Base-by-base conservation (phyloP, 2,329 filamentous ascomycete species). In the Paraconiothyrium sp. region DNA sequence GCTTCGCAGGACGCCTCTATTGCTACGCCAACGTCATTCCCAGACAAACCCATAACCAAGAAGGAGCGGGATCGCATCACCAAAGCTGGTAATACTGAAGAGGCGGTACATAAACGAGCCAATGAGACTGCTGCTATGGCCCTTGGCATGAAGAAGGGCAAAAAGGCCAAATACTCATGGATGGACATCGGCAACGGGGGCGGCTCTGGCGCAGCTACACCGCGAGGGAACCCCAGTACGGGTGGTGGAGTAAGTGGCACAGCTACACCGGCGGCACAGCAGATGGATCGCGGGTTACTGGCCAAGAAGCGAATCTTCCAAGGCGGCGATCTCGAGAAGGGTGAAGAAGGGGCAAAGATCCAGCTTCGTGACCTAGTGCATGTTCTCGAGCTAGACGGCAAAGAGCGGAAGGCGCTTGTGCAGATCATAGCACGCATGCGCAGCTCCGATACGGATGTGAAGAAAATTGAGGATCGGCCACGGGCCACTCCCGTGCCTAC, bases 71-170 rank as follows among this genome's bases (percentile, higher is more conserved):
- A 90, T 78, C 91, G 89, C 66, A 85, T 90, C 67, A 87, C 89
- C n/a, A 90, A 92, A 62, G 83, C 84, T 3, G 92, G 91, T 69
- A 86, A 90, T 24, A 91, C 89, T 0, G 92, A 96, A 72, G 90
- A 90, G 20, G 90, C 90, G 61, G 91, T 90, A 67, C 93, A 94
- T 67, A 88, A 89, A 24, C 91, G 90, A 65, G 93, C 94, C 30
- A 97, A 97, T 75, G 92, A 92, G 58, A 97, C 94, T 0, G 92
- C 92, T 57, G 89, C 88, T 64, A 87, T 93, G 82, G 92, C 92
- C 1, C 85, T 93, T 47, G 90, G 35, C 7, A 46, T 46, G 43
- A 46, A 46, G 9, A 46, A 46, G n/a, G 50, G 90, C 84, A 86
- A 87, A 79, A 82, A 82, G 69, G 90, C 91, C 76, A 89, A 89